phyloP scores from a whole-genome alignment of 768 basidiomycete species.

The Trametes punicea region DNA sequence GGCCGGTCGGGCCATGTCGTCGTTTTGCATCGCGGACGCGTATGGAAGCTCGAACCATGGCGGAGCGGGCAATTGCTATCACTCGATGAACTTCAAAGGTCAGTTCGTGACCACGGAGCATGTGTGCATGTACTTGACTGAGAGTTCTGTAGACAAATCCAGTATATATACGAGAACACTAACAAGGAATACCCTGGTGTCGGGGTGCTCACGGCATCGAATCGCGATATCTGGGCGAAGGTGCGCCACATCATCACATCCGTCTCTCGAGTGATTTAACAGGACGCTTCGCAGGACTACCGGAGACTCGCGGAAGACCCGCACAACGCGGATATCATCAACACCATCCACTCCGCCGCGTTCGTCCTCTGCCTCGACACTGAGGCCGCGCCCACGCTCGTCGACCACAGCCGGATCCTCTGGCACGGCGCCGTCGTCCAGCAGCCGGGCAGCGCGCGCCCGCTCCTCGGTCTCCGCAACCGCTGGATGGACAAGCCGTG shows the following conservation, averaged over 20 bases:
- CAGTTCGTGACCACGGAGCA: slow-evolving; percentile 11
- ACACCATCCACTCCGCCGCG: slow-evolving; percentile 80
- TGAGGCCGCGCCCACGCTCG: slow-evolving; percentile 47
- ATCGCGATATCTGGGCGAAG: slow-evolving; percentile 89
- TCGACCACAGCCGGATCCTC: slow-evolving; percentile 63
- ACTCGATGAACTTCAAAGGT: slow-evolving; percentile 65
- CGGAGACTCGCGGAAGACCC: slow-evolving; percentile 53
- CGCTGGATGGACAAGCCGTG: slow-evolving; percentile 90
- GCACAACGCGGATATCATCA: slow-evolving; percentile 60
- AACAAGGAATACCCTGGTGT: slow-evolving; percentile 63
- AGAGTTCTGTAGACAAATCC: slow-evolving; percentile 51
- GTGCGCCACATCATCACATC: slow-evolving; percentile 35
- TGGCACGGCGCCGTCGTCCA: slow-evolving; percentile 71
- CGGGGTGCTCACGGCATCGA: slow-evolving; percentile 73
- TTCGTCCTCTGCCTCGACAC: slow-evolving; percentile 80
- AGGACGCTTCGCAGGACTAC: slow-evolving; percentile 49
- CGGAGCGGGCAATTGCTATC: slow-evolving; percentile 56
- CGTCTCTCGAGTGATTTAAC: too few relatives aligned
- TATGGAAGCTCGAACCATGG: slow-evolving; percentile 75
- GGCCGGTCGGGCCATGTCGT: slow-evolving; percentile 77
- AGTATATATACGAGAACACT: slow-evolving; percentile 67
- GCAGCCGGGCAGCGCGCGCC: neutral
- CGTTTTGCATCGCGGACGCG: slow-evolving; percentile 79
- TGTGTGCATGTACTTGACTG: neutral
- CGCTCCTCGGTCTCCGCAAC: slow-evolving; percentile 54